These are phyloP conservation scores for Nyssa sinensis DNA, from an alignment of 148 eudicot genomes.

Conservation along the genomic window DNA sequence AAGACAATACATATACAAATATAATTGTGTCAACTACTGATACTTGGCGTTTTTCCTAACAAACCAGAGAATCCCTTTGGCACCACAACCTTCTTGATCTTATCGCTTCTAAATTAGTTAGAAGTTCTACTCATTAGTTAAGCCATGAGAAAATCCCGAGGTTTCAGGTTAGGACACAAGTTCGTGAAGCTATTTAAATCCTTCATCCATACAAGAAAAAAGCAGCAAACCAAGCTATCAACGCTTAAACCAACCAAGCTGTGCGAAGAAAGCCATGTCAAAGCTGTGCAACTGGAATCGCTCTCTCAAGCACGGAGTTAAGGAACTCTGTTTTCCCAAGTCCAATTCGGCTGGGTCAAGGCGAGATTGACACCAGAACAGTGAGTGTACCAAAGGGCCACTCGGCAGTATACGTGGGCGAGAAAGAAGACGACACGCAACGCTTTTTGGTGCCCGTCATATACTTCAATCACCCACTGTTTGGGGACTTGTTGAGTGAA, in stretches of 20 bases:
- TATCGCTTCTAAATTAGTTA: no score
- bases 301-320: conserved; percentile 27
- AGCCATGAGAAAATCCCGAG: conserved; percentile 28
- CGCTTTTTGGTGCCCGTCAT: conserved; percentile 51
- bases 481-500: conserved; percentile 43
- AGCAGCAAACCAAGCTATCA: conserved; percentile 16
- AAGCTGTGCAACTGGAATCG: conserved; percentile 43
- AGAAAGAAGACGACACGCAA: conserved; percentile 28
- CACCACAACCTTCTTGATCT: neutral
- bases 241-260: conserved; percentile 13
- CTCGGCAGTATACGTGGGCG: conserved; percentile 46
- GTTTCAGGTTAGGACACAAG: conserved; percentile 46
- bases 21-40: neutral
- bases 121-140: neutral
- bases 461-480: conserved; percentile 60
- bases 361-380: conserved; percentile 3
- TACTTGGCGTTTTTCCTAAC: neutral
- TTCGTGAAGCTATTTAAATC: conserved; percentile 46
- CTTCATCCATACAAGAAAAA: conserved; percentile 21
- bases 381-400: conserved; percentile 49
- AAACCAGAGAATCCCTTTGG: neutral
- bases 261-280: conserved; percentile 20
- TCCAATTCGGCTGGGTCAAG: conserved; percentile 23
- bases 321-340: conserved; percentile 21
- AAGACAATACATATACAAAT: neutral